Conservation (phyloP, 2,329 filamentous ascomycete species). For the Fusarium clavum region DNA sequence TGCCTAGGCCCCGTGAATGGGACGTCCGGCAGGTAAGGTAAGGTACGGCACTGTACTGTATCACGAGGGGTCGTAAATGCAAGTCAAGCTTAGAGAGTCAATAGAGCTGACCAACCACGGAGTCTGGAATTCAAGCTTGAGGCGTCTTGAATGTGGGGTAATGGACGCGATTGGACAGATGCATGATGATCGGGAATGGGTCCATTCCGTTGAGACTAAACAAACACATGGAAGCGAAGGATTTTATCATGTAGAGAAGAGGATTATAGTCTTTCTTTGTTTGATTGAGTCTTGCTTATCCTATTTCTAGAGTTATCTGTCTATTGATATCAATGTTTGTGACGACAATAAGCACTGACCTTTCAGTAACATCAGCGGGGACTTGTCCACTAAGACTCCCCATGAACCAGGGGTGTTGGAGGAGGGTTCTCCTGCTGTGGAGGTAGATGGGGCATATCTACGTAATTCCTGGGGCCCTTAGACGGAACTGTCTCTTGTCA, state of each 20-base stretch:
- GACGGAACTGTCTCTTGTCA: conserved; percentile 5
- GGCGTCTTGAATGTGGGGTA: conserved; percentile 31
- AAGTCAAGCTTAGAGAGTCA: conserved; percentile 21
- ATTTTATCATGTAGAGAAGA: background rate
- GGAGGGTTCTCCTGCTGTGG: conserved; percentile 19
- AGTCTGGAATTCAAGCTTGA: conserved; percentile 30
- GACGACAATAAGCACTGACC: conserved; percentile 2
- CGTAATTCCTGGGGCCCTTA: conserved; percentile 35
- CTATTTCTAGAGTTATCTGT: background rate
- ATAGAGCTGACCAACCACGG: conserved; percentile 34
- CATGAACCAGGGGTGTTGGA: conserved; percentile 16
- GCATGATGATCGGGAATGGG: conserved; percentile 10
- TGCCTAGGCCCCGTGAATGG: conserved; percentile 2
- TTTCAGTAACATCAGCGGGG: conserved; percentile 10
- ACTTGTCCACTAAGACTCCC: background rate
- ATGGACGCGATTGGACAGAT: conserved; percentile 12
- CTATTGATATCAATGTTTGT: background rate
- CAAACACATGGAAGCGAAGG: background rate
- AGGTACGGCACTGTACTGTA: conserved; percentile 11
- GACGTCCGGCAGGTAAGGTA: background rate
- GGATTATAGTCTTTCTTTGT: background rate
- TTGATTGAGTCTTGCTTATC: background rate
- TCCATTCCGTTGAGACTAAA: background rate
- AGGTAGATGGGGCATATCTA: conserved; percentile 30
- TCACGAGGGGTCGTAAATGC: conserved; percentile 34